A percentile compares a stretch with the other conserved stretches of the same genome.
Conservation (phyloP, 2,329 filamentous ascomycete genomes). For the Colletotrichum lini region DNA sequence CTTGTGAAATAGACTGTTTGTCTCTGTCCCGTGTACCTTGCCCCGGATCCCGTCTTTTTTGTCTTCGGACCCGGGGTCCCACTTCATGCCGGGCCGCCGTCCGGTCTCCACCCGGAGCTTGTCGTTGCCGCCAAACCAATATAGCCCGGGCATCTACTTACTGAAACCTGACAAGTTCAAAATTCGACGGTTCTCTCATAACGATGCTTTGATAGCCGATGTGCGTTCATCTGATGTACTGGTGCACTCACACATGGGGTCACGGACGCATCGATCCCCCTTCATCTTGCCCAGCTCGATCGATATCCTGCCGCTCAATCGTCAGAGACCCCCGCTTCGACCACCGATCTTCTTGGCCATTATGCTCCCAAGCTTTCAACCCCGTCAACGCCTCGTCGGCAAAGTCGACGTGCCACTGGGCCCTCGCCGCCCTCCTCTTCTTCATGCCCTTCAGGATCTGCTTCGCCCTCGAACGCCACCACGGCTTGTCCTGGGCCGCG, state of each 20-base stretch:
- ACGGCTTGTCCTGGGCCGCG: slow-evolving; percentile 20
- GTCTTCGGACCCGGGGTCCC: background rate
- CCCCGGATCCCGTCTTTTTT: background rate
- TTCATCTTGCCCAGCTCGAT: slow-evolving; percentile 20
- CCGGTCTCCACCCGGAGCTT: too few species aligned
- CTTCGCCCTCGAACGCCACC: slow-evolving; percentile 34
- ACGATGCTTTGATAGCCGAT: too few species aligned
- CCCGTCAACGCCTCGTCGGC: slow-evolving; percentile 23
- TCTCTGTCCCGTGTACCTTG: background rate
- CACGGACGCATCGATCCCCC: slow-evolving; percentile 5
- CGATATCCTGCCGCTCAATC: background rate
- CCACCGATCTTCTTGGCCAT: background rate
- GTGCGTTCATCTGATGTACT: too few species aligned
- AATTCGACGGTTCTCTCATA: background rate
- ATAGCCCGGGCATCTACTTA: background rate
- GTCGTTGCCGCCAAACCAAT: too few species aligned
- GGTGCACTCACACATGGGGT: background rate
- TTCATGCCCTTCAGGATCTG: slow-evolving; percentile 34
- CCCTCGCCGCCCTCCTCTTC: slow-evolving; percentile 16
- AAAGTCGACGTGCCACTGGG: slow-evolving; percentile 36
- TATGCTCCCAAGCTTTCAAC: background rate
- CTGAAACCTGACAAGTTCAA: background rate
- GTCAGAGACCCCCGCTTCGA: slow-evolving; percentile 1
- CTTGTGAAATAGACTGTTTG: too few species aligned
- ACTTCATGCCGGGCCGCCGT: background rate